Evolutionary conservation across 2,329 filamentous ascomycete species (phyloP), one percentile per base, ranked within the genome.

Genomic region (Dactylellina haptotyla): DNA sequence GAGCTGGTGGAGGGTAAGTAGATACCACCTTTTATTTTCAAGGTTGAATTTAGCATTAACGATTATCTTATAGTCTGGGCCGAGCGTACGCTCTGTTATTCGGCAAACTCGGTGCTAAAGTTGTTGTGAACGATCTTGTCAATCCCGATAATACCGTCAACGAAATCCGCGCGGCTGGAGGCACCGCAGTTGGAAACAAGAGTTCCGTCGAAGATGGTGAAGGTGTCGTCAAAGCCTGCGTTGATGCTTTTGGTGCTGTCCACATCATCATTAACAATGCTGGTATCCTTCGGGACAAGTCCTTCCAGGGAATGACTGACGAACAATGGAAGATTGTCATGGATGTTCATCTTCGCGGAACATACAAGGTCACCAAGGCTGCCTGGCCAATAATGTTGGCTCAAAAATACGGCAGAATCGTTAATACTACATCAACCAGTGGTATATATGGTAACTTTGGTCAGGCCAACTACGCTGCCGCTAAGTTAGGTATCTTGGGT

Each of bases 391-490:
- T 96, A 82, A 91, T 99, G 85, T 86, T 98, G 58, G 97, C 97
- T 87, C 95, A 99, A 83, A 98, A 97, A 86, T 99, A 97, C 79
- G 95, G 95, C 77, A 92, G 95, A 79, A 88, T 99, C 75, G 86
- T 99, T 80, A 99, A 99, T 86, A 99, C 95, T 51, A 95, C 95
- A 41, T 96, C 92, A 34, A 98, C 95, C 53, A 96, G 91, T 78
- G 95, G 95, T 82, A 96, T 99, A 82, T 99, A 99, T 81, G 95
- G 95, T 78, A 99, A 97, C 87, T 99, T 99, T 81, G 95, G 95
- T 75, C 95, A 99, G 83, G 92, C 94, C 79, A 99, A 99, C 86
- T 99, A 99, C 82, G 87, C 95, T 75, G 92, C 94, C 70, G 91
- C 91, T 67, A 95, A 95, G 89, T 87, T 87, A 77, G 95, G 92